Conservation (phyloP, 495 filamentous ascomycete species). For the Parathielavia appendiculata region DNA sequence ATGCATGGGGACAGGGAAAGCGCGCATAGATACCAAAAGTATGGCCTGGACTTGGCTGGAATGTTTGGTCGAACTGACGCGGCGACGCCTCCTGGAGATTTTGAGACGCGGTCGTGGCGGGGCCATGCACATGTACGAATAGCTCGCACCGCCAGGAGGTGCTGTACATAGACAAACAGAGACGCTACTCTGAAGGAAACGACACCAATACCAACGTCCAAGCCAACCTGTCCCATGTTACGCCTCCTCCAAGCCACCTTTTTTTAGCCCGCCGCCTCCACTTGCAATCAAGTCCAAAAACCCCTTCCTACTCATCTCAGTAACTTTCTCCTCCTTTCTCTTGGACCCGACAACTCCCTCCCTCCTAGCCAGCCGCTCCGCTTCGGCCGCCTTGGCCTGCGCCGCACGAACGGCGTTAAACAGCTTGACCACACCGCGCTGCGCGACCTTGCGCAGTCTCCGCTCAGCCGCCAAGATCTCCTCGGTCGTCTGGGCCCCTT, state of each 20-base stretch:
- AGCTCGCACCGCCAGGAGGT: slow-evolving; percentile 1
- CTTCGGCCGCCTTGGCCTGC: slow-evolving; percentile 77
- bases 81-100: neutral
- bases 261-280: slow-evolving; percentile 50
- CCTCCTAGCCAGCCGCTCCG: slow-evolving; percentile 58
- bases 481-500: slow-evolving; percentile 42
- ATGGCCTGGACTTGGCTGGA: slow-evolving; percentile 5
- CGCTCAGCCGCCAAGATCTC: slow-evolving; percentile 73
- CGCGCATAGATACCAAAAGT: slow-evolving; percentile 26
- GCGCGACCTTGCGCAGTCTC: slow-evolving; percentile 74
- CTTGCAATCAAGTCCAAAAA: slow-evolving; percentile 88
- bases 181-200: slow-evolving; percentile 16
- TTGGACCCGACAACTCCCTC: slow-evolving; percentile 70
- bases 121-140: slow-evolving; percentile 17
- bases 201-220: neutral
- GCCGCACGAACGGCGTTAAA: slow-evolving; percentile 93
- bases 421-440: slow-evolving; percentile 86
- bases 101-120: neutral
- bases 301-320: slow-evolving; percentile 92
- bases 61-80: neutral
- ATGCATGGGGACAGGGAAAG: slow-evolving; percentile 12
- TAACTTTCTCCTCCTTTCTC: slow-evolving; percentile 74
- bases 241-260: slow-evolving; percentile 49
- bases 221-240: slow-evolving; percentile 12
- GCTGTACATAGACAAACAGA: slow-evolving; percentile 11